Evolutionary conservation across 371 early-diverging fungal genomes (phyloP).

Genomic region (Encephalitozoon intestinalis): DNA sequence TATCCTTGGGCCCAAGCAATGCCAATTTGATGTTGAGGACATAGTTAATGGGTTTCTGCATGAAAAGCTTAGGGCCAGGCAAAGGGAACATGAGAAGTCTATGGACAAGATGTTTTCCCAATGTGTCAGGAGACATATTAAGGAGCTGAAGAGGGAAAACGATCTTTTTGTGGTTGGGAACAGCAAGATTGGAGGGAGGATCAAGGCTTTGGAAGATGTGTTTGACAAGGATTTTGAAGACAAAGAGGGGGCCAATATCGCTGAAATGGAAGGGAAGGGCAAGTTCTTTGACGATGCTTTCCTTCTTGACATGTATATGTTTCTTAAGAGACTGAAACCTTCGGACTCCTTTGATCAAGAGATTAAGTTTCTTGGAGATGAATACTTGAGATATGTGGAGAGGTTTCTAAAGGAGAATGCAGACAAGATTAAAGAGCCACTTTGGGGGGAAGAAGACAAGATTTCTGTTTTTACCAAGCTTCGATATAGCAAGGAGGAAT

Average conservation of each 20-base stretch:
- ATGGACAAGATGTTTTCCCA: slow-evolving; percentile 9
- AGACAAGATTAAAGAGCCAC: not conserved
- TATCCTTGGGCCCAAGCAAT: not conserved
- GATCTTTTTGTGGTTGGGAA: slow-evolving; percentile 1
- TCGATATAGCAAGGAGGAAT: slow-evolving; percentile 42
- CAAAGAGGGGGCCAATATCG: not conserved
- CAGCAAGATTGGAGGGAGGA: not conserved
- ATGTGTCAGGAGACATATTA: slow-evolving; percentile 17
- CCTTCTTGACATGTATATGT: slow-evolving; percentile 43
- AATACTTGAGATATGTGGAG: slow-evolving; percentile 45
- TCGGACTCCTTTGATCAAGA: slow-evolving; percentile 36
- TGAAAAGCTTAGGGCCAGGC: slow-evolving; percentile 35
- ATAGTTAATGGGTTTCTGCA: slow-evolving; percentile 43
- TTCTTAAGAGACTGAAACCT: not conserved
- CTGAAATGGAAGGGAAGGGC: not conserved
- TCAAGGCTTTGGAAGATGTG: slow-evolving; percentile 12
- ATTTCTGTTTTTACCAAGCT: slow-evolving; percentile 44
- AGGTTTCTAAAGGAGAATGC: slow-evolving; percentile 40
- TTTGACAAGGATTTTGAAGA: slow-evolving; percentile 9
- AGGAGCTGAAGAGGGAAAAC: slow-evolving; percentile 24
- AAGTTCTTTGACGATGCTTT: slow-evolving; percentile 35
- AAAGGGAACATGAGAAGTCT: slow-evolving; percentile 8
- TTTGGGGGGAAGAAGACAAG: slow-evolving; percentile 11
- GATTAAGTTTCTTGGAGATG: slow-evolving; percentile 18
- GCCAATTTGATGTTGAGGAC: slow-evolving; percentile 13